These are phyloP conservation scores for Phaseolus coccineus DNA, from an alignment of 331 rosid genomes.

Conservation along the genomic window DNA sequence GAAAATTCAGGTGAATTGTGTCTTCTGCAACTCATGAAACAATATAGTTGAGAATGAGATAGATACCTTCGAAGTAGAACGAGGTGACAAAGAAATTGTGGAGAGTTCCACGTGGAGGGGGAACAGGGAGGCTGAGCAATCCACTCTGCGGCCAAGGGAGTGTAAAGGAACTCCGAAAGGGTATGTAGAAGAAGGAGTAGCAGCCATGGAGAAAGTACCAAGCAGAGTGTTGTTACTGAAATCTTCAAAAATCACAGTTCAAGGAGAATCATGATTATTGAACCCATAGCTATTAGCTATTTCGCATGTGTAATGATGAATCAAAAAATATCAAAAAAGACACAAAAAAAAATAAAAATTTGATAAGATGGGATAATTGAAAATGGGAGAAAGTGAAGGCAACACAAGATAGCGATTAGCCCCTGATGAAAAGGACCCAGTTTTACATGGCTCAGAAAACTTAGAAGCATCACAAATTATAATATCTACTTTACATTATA, in stretches of 20 bases:
- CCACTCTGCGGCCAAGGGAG: conserved; percentile 49
- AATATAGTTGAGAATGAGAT: background rate
- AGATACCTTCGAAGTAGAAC: conserved; percentile 68
- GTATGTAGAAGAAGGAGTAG: conserved; percentile 54
- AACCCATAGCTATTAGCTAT: background rate
- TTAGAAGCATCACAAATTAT: background rate
- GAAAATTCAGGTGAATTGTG: background rate
- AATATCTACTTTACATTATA: no score
- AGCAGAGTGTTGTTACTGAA: conserved; percentile 18
- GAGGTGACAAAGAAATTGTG: conserved; percentile 45
- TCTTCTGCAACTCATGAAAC: background rate
- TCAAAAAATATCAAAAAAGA: background rate
- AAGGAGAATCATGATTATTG: background rate
- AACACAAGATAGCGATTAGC: background rate
- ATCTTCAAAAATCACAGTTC: conserved; percentile 31
- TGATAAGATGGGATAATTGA: background rate
- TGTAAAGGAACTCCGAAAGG: conserved; percentile 55
- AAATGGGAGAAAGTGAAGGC: conserved; percentile 13
- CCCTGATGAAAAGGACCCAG: conserved; percentile 1
- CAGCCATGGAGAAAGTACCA: conserved; percentile 55
- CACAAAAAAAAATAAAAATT: background rate
- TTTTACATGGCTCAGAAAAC: background rate
- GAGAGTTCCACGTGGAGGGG: conserved; percentile 58
- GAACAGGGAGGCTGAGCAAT: conserved; percentile 49
- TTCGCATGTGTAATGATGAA: conserved; percentile 12